Evolutionary conservation across 1,284 basidiomycete genomes (phyloP), one percentile per base, ranked within the genome.

Genomic region (Taiwanofungus camphoratus): DNA sequence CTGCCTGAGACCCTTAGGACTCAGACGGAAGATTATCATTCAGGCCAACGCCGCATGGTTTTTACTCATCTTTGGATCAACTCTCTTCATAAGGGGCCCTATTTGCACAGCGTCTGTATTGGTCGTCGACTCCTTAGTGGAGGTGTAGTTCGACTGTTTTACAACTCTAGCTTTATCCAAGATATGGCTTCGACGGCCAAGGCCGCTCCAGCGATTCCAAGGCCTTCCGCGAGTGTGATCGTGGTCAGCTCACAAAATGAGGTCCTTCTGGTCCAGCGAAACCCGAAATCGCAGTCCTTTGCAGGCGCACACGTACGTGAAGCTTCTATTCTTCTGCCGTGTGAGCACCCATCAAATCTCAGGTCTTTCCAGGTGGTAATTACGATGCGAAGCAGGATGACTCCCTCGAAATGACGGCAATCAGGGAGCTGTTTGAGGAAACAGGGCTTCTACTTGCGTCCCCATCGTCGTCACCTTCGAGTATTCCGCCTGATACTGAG

Each of bases 331-430:
- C 11, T 31, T 4, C 24, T 35, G 13, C n/a, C 4, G n/a, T 13
- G n/a, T 22, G 45, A 24, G 23, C 27, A 24, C 9, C 19, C 24
- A 26, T 34, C 24, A 30, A 13, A 18, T 39, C 49, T 9, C 47
- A 85, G 82, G 83, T 85, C 19, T 87, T 86, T 55, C 83, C 83
- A 13, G 83, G 83, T 18, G 83, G 83, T 8, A 83, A 83, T 56
- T 71, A 68, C 40, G 82, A 85, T 60, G 50, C 65, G 36, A 61
- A 63, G 39, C 80, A 85, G 51, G 82, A 85, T 52, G 56, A 57
- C 7, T 75, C 73, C 8, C 58, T 81, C 13, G 60, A 62, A 21
- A 69, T 79, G 47, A 85, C 82, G 4, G 83, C 81, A 2, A 77
- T 85, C 35, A 69, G 83, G 13, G 82, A 87, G 59, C 79, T 82